A percentile compares a stretch with the other conserved stretches of the same genome.
These are phyloP conservation scores for Santalum album DNA, from an alignment of 164 flowering plant species.

Conservation along the genomic window DNA sequence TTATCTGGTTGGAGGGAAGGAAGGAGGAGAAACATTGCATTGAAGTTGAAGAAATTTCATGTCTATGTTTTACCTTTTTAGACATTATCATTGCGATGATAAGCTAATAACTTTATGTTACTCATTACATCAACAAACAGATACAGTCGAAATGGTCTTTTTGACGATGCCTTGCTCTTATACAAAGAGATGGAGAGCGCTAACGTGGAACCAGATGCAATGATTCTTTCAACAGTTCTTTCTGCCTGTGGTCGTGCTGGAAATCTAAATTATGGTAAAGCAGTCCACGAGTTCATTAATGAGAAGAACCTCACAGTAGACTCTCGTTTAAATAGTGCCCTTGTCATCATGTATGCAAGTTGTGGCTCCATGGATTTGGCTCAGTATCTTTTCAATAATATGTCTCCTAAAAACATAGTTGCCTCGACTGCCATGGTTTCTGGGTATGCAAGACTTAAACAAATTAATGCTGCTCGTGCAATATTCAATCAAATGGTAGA, in stretches of 20 bases:
- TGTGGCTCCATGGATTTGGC: conserved; percentile 65
- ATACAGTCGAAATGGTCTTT: conserved; percentile 36
- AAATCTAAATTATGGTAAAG: conserved; percentile 40
- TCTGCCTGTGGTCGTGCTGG: conserved; percentile 56
- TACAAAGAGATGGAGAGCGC: conserved; percentile 61
- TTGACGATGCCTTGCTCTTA: conserved; percentile 39
- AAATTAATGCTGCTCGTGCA: conserved; percentile 47
- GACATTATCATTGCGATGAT: too few relatives aligned
- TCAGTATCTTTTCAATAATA: conserved; percentile 29
- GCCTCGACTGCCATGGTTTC: conserved; percentile 60
- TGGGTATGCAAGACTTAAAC: conserved; percentile 47
- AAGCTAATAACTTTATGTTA: not conserved
- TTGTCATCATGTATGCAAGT: conserved; percentile 58
- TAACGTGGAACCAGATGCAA: conserved; percentile 40
- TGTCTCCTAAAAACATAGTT: conserved; percentile 32
- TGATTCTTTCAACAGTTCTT: conserved; percentile 41
- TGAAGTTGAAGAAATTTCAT: not conserved
- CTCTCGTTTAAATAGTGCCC: conserved; percentile 42
- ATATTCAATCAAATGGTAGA: conserved; percentile 49
- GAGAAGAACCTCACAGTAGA: conserved; percentile 30
- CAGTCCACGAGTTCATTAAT: conserved; percentile 38
- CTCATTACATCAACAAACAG: conserved; percentile 20
- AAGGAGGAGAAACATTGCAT: not conserved
- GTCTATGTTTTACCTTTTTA: not conserved
- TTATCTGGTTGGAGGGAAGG: too few relatives aligned